Evolutionary conservation across 2,329 filamentous ascomycete genomes (phyloP).

Genomic region (Pseudogymnoascus sp.): DNA sequence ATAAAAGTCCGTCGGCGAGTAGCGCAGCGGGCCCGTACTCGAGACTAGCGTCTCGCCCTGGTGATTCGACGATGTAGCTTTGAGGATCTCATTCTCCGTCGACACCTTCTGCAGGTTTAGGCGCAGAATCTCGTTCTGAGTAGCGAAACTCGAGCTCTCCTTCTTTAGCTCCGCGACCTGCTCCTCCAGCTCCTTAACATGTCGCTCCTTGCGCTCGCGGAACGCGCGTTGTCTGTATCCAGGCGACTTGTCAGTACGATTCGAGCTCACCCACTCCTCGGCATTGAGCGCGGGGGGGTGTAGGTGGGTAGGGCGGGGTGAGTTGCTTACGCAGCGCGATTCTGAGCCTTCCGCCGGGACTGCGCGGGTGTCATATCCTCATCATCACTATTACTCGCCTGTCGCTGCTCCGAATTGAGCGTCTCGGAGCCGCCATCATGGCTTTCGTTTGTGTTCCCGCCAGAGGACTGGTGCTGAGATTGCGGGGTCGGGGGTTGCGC

Average conservation of each 20-base stretch:
- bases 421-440: background rate
- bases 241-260: constrained; percentile 9
- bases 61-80: constrained; percentile 59
- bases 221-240: constrained; percentile 78
- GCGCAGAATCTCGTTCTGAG: constrained; percentile 83
- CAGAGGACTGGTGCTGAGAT: constrained; percentile 26
- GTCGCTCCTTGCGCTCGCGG: constrained; percentile 88
- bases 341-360: constrained; percentile 62
- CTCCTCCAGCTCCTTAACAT: constrained; percentile 86
- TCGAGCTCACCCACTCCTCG: background rate
- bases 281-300: background rate
- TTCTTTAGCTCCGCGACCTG: constrained; percentile 75
- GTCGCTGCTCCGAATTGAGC: constrained; percentile 23
- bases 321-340: constrained; percentile 60
- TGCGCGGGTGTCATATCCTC: constrained; percentile 51
- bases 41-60: constrained; percentile 40
- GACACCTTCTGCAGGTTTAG: constrained; percentile 75
- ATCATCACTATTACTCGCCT: constrained; percentile 34
- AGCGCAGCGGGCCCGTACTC: constrained; percentile 60
- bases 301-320: background rate
- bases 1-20: constrained; percentile 67
- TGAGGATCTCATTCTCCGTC: constrained; percentile 89
- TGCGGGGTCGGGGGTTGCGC: constrained; percentile 25
- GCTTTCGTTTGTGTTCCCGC: constrained; percentile 8
- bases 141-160: constrained; percentile 62